phyloP scores from a whole-genome alignment of 768 basidiomycete species.

The Strobilomyces dryophilus region DNA sequence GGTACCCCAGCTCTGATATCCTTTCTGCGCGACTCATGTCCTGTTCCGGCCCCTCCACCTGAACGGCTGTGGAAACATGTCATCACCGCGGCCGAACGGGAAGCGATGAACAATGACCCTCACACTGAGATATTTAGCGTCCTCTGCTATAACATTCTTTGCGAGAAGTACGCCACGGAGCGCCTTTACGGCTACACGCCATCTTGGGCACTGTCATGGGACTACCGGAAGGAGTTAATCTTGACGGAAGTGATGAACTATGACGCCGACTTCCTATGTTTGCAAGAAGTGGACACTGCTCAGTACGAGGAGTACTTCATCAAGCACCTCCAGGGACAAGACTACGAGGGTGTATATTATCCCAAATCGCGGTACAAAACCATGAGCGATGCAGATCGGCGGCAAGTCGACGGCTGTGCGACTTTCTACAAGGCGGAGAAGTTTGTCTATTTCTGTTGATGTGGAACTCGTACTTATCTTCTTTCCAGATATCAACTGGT shows the following conservation, averaged over 20 bases:
- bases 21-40: conserved; percentile 91
- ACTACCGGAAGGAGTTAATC: conserved; percentile 86
- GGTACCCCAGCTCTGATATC: conserved; percentile 88
- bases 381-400: conserved; percentile 82
- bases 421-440: conserved; percentile 89
- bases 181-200: conserved; percentile 95
- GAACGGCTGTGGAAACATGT: conserved; percentile 73
- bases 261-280: conserved; percentile 84
- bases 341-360: conserved; percentile 89
- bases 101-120: conserved; percentile 57
- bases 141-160: conserved; percentile 92
- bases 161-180: conserved; percentile 85
- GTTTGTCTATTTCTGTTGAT: conserved; percentile 41
- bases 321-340: conserved; percentile 64
- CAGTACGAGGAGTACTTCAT: conserved; percentile 91
- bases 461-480: conserved; percentile 2
- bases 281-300: conserved; percentile 92
- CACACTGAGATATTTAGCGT: conserved; percentile 73
- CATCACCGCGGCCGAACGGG: conserved; percentile 53
- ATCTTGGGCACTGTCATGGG: conserved; percentile 94
- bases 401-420: conserved; percentile 93
- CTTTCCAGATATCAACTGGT: conserved; percentile 77
- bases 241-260: conserved; percentile 78
- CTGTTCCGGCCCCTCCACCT: conserved; percentile 75
- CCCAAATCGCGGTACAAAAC: conserved; percentile 92